Base-by-base conservation (phyloP, 768 basidiomycete species). In the Serpula lacrymans region DNA sequence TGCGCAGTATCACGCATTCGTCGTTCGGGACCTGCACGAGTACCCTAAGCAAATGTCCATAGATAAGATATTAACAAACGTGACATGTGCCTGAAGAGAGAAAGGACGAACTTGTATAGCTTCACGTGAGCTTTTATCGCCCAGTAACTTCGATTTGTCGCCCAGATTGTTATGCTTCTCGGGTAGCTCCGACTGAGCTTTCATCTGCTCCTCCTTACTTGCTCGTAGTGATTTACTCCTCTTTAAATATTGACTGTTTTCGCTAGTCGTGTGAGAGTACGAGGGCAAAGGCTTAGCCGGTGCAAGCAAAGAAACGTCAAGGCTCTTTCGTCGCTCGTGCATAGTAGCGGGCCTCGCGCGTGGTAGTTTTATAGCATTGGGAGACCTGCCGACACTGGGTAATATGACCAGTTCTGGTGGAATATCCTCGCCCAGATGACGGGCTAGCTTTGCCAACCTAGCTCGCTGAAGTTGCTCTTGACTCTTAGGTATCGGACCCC, bases 341-440 rank as follows among this genome's bases (percentile, higher is more conserved):
- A 16, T 34, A 13, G 10, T 23, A 28, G 6, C 33, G 32, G 20
- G 43, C 34, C 14, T 31, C 22, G 21, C 39, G 44, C 29, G 34
- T 13, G 10, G 21, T 29, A 9, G 27, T 25, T 22, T 44, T 41
- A 20, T 36, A 29, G 16, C 45, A 49, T 33, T 46, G 39, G 5
- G 46, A 33, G 10, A 37, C 39, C 29, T 33, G 37, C 21, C 38
- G 6, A 9, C 28, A 24, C 39, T 25, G 20, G 45, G 49, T 37
- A 25, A 38, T 37, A 53, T 44, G 20, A 63, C 41, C 37, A 71
- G 51, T 29, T 65, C 68, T 4, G 58, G 52, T 11, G 71, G 65
- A 31, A 69, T 59, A 36, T 63, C 54, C 46, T 68, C 64, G 33
- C 68, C 67, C 6, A 68, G 53, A 46, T 62, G 54, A 13, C 63